Percentiles rank a stretch among this genome's conserved stretches.
Evolutionary conservation across 768 basidiomycete species (phyloP).

Genomic region (Leccinum imitatum): DNA sequence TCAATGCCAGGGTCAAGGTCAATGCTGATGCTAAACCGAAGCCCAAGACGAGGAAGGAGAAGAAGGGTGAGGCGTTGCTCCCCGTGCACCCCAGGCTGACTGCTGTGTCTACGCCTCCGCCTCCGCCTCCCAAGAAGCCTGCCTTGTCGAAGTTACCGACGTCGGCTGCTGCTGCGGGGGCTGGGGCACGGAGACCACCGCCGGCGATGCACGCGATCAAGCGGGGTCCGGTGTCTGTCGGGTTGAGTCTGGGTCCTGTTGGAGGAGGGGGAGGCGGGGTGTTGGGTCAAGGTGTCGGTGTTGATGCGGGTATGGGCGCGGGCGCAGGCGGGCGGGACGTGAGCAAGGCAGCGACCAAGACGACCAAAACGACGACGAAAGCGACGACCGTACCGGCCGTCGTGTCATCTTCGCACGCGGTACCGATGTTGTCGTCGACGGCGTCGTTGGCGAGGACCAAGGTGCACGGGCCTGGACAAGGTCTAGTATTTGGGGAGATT

Average conservation of each 20-base stretch:
- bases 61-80: conserved; percentile 7
- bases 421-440: conserved; percentile 70
- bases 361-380: conserved; percentile 59
- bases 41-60: not conserved
- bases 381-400: conserved; percentile 67
- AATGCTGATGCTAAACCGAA: not conserved
- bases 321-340: conserved; percentile 10
- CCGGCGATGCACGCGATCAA: conserved; percentile 11
- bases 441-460: conserved; percentile 66
- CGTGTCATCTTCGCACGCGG: conserved; percentile 70
- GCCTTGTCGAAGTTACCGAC: not conserved
- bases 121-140: conserved; percentile 11
- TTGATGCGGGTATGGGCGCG: not conserved
- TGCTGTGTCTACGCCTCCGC: not conserved
- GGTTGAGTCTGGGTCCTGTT: not conserved
- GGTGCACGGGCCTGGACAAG: conserved; percentile 19
- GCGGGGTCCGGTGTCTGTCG: conserved; percentile 4
- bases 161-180: not conserved
- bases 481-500: conserved; percentile 1
- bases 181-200: not conserved
- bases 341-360: conserved; percentile 25
- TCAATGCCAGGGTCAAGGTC: not conserved
- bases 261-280: not conserved
- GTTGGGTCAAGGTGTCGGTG: conserved; percentile 18
- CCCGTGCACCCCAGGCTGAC: not conserved